Evolutionary conservation across 129 eudicot species (phyloP), one percentile per base, ranked within the genome.

Genomic region (Pittosporum tobira): DNA sequence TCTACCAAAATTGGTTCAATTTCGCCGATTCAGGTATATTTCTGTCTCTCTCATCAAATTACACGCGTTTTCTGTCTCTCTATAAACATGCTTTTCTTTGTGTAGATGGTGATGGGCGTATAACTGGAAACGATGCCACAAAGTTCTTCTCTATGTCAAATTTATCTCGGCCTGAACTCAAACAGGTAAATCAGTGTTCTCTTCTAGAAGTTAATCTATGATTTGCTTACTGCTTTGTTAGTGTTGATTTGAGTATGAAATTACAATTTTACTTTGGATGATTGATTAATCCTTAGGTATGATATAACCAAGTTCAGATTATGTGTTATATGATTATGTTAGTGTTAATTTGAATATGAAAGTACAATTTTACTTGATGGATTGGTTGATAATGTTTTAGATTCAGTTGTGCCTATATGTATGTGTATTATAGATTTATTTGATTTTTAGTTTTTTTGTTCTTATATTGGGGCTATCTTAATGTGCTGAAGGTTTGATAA

Each of bases 91-190:
- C 51, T 44, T 25, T 36, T 29, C 1, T 19, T 22, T 64, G 14
- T 67, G 30, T 31, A 88, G 96, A 88, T 76, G 78, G 79, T 16
- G 96, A 88, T 62, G 96, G 90, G 25, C 81, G 96, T 21, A 37
- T 88, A 18, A 77, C 88, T 4, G 94, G 94, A 27, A 81, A 72
- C 38, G 94, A 88, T 37, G 84, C 94, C 16, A 81, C 76, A 2
- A 70, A 63, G 37, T 88, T 88, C 42, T 81, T 88, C 31, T 73
- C 75, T 18, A 69, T 79, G 87, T 84, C 96, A 1, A 64, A 71
- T 42, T 49, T 88, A 21, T 75, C 85, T 7, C 77, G 79, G 36
- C 67, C 84, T 22, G 77, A 84, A 54, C 94, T 88, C 47, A 88
- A 88, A 59, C 96, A 88, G 94, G 95, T 85, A 23, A 61, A 20